A percentile compares a stretch with the other conserved stretches of the same genome.
Conservation (phyloP, 1,284 basidiomycete species). For the Tilletia walkeri region DNA sequence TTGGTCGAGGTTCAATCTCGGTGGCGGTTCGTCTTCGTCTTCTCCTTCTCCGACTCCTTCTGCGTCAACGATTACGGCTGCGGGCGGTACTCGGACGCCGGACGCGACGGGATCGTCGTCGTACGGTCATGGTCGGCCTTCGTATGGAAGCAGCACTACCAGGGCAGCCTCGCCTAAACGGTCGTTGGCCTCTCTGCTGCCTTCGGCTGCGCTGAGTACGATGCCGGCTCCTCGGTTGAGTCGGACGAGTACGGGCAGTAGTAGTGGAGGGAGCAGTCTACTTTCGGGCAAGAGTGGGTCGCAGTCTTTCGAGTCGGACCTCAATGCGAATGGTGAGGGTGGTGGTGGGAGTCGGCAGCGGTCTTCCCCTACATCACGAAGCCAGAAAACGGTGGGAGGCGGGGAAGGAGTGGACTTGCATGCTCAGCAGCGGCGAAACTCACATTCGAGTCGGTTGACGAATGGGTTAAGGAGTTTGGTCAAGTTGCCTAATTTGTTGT, state of each 20-base stretch:
- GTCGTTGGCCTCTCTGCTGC: conserved; percentile 2
- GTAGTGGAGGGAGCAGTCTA: not conserved
- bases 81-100: no score
- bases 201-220: not conserved
- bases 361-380: no score
- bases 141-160: no score
- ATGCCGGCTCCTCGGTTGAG: conserved; percentile 10
- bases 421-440: not conserved
- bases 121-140: no score
- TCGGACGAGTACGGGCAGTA: not conserved
- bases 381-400: no score
- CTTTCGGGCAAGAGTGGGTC: not conserved
- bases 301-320: not conserved
- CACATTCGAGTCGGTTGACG: conserved; percentile 8
- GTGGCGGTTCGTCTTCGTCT: not conserved
- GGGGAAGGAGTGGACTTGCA: no score
- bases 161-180: conserved; percentile 11
- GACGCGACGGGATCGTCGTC: no score
- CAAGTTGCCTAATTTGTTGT: conserved; percentile 7
- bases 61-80: no score
- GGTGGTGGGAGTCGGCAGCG: no score
- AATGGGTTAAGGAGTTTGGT: not conserved
- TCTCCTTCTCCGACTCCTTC: no score
- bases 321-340: no score
- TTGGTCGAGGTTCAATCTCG: conserved; percentile 1